Conservation (phyloP, 1,284 basidiomycete genomes). For the Marasmius fiardii region DNA sequence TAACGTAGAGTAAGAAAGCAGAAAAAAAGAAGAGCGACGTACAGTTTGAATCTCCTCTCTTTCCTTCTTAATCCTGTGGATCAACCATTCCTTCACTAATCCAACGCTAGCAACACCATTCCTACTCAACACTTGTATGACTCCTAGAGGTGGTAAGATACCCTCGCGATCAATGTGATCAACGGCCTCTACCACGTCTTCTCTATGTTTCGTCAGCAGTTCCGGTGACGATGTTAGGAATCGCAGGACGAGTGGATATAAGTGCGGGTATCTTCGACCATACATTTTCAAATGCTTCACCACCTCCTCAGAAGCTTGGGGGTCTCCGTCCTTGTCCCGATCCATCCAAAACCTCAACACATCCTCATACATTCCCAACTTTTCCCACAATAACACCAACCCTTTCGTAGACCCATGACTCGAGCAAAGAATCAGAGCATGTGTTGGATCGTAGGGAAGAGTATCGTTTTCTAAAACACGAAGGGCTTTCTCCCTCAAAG, state of each 20-base stretch:
- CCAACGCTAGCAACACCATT: slow-evolving; percentile 89
- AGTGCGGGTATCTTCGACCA: slow-evolving; percentile 64
- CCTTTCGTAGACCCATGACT: slow-evolving; percentile 80
- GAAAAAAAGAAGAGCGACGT: slow-evolving; percentile 25
- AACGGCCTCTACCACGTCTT: slow-evolving; percentile 71
- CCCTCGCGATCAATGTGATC: slow-evolving; percentile 74
- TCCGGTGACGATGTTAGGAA: slow-evolving; percentile 83
- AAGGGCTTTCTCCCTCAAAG: slow-evolving; percentile 61
- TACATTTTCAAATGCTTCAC: slow-evolving; percentile 73
- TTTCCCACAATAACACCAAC: slow-evolving; percentile 89
- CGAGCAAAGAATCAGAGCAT: slow-evolving; percentile 92
- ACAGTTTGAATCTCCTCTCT: slow-evolving; percentile 79
- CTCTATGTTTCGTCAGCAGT: slow-evolving; percentile 65
- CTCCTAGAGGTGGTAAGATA: slow-evolving; percentile 85
- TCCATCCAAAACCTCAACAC: slow-evolving; percentile 92
- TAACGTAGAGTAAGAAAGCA: no score
- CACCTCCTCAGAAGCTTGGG: slow-evolving; percentile 62
- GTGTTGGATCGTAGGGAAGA: slow-evolving; percentile 86
- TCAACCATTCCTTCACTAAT: slow-evolving; percentile 86
- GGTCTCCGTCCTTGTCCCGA: slow-evolving; percentile 43
- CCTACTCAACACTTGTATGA: slow-evolving; percentile 85
- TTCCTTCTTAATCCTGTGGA: slow-evolving; percentile 71
- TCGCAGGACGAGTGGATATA: slow-evolving; percentile 88
- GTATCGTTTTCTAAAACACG: slow-evolving; percentile 57
- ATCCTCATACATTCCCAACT: slow-evolving; percentile 94